Percentiles rank a stretch among this genome's conserved stretches.
These are phyloP conservation scores for Metarhizium guizhouense DNA, from an alignment of 2,329 filamentous ascomycete species.

Conservation along the genomic window DNA sequence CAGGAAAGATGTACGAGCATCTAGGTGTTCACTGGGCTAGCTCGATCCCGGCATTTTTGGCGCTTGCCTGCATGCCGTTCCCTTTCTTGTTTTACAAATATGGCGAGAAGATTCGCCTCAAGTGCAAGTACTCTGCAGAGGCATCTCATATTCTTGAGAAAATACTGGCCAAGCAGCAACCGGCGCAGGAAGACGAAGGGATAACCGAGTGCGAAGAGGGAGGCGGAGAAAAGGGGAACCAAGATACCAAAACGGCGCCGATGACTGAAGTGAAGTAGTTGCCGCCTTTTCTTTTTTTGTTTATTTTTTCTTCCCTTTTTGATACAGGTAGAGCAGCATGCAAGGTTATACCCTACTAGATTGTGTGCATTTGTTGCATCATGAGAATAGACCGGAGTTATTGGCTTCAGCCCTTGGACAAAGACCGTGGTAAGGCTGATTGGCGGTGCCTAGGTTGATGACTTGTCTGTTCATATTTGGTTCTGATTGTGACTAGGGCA, in stretches of 20 bases:
- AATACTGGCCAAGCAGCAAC: conserved; percentile 26
- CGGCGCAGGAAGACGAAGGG: conserved; percentile 19
- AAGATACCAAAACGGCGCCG: background rate
- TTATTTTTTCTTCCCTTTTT: background rate
- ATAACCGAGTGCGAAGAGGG: conserved; percentile 14
- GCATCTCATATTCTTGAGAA: conserved; percentile 50
- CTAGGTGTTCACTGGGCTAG: conserved; percentile 70
- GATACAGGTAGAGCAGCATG: background rate
- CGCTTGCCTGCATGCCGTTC: conserved; percentile 62
- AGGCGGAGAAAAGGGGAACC: conserved; percentile 14
- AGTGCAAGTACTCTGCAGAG: conserved; percentile 62
- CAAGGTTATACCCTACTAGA: background rate
- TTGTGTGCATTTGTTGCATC: background rate
- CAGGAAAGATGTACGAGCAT: conserved; percentile 45
- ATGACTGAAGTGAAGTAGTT: background rate
- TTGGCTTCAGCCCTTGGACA: too few species aligned
- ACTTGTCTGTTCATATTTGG: too few species aligned
- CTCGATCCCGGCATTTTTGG: conserved; percentile 64
- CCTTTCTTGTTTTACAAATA: conserved; percentile 72
- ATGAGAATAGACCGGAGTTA: background rate
- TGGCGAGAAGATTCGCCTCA: conserved; percentile 50
- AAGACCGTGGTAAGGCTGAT: too few species aligned
- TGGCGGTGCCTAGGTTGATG: too few species aligned
- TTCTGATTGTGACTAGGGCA: too few species aligned
- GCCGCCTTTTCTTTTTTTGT: background rate